Base-by-base conservation (phyloP, 2,329 filamentous ascomycete genomes). In the Nemania bipapillata region DNA sequence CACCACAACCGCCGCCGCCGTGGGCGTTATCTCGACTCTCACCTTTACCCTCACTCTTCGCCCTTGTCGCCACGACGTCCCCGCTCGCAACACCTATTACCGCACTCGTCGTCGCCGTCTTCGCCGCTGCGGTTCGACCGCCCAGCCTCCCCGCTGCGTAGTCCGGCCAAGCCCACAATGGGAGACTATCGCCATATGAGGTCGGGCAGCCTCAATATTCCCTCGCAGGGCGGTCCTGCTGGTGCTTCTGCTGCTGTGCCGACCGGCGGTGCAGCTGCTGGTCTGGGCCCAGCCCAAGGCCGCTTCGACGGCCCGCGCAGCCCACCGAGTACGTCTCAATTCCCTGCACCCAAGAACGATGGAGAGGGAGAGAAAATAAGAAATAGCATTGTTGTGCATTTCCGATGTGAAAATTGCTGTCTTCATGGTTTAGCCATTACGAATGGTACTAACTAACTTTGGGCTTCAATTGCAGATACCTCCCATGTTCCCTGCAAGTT, bases 401-500 rank as follows among this genome's bases (percentile, higher is more conserved):
- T 15, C 20, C 20, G 20, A 22, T 15, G 24, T 11, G 24, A 26
- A n/a, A 47, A 49, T 45, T 52, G 32, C 8, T 20, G 30, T 35
- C 45, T 15, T 8, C 22, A 22, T 42, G 17, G 58, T 35, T 35
- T 15, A 42, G 20, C 30, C 4, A 4, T 66, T 55, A 67, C n/a
- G n/a, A n/a, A n/a, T n/a, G n/a, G n/a, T n/a, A n/a, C n/a, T 70
- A 66, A 68, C 45, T 22, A 20, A 26, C 15, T 45, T 42, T 66
- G 60, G 20, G 22, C 54, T 56, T 59, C 40, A 28, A 47, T 63
- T 52, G 15, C 72, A 97, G 95, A 97, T 81, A 97, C 96, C 20
- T 92, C 94, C 70, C 96, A 98, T 84, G 96, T 99, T 52, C 96
- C 96, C 45, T 99, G 96, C 91, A 98, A 98, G 86, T 99, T 99